phyloP scores from a whole-genome alignment of 1,284 basidiomycete species.

The Trametes pubescens region DNA sequence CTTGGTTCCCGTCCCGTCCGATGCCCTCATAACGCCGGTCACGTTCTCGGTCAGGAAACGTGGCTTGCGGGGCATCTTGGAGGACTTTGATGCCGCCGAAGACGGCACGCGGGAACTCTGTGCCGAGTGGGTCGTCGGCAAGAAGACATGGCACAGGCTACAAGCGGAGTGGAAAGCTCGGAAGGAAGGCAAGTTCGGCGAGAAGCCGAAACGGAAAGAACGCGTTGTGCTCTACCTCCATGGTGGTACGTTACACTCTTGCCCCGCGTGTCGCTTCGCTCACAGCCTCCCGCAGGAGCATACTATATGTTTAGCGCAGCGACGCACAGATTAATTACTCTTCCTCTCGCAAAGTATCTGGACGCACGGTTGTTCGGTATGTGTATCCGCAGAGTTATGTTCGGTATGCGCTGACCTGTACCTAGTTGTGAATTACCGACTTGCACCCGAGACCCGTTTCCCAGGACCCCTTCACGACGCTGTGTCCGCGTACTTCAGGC shows the following conservation, averaged over 20 bases:
- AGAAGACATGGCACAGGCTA: slow-evolving; percentile 87
- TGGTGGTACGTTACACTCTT: slow-evolving; percentile 67
- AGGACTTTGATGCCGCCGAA: slow-evolving; percentile 78
- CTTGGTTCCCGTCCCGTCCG: slow-evolving; percentile 89
- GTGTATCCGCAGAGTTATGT: no score
- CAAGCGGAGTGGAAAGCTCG: slow-evolving; percentile 82
- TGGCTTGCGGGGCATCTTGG: slow-evolving; percentile 79
- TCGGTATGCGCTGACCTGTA: neutral
- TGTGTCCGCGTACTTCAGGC: slow-evolving; percentile 86
- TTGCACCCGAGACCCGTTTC: slow-evolving; percentile 95
- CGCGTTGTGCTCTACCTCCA: slow-evolving; percentile 94
- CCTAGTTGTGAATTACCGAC: slow-evolving; percentile 94
- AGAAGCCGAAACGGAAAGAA: slow-evolving; percentile 59
- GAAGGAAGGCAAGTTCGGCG: slow-evolving; percentile 32
- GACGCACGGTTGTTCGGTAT: slow-evolving; percentile 94
- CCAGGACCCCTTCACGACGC: slow-evolving; percentile 95
- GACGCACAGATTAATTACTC: slow-evolving; percentile 92
- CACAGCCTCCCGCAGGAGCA: slow-evolving; percentile 62
- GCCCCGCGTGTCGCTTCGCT: neutral
- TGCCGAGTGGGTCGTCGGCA: slow-evolving; percentile 97
- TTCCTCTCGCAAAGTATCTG: slow-evolving; percentile 90
- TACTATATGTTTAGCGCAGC: slow-evolving; percentile 95
- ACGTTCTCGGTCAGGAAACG: slow-evolving; percentile 87
- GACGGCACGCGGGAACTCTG: slow-evolving; percentile 82
- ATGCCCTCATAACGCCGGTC: slow-evolving; percentile 95